Base-by-base conservation (phyloP, 2,329 filamentous ascomycete genomes). In the Cladosporium halotolerans region DNA sequence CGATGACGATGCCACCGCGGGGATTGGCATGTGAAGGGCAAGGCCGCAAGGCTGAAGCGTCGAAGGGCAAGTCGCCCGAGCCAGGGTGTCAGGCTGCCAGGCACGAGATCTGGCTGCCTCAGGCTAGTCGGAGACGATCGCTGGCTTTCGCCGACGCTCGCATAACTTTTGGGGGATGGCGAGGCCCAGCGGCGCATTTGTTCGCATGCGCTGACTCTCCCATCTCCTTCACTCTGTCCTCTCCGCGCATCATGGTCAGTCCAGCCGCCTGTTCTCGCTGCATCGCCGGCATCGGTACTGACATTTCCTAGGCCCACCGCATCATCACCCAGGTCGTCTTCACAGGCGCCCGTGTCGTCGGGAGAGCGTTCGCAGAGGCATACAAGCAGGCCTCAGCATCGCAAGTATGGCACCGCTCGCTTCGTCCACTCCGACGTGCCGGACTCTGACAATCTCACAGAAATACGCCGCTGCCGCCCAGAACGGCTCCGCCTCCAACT, bases 321-420 rank as follows among this genome's bases (percentile, higher is more conserved):
- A 87, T 96, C 73, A 85, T 99, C 76, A 89, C 89, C 58, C 89
- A 95, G 76, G 90, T 96, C 74, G 84, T 96, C 73, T 72, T 97
- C 62, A 90, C 89, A 66, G 92, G 92, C 76, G 82, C 84, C 58
- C 89, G 93, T 65, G 93, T 97, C 63, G 83, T 99, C 70, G 90
- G 91, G 60, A 89, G 91, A 63, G 91, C 93, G 65, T 93, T 97
- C 70, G 78, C 84, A 65, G 93, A 96, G 75, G 93, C 93, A 61
- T 99, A 95, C 77, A 90, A 89, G 71, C 93, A 99, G 78, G 93
- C 93, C 45, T 84, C 89, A 55, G 92, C 92, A 33, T 86, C 90
- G 3, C 65, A 67, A 58, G 63, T 65, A 54, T 28, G 23, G 23
- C 23, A 28, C 23, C 23, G n/a, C n/a, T 4, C 23, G 31, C 19